A percentile compares a stretch with the other conserved stretches of the same genome.
These are phyloP conservation scores for Aureobasidium sp. DNA, from an alignment of 2,329 filamentous ascomycete species.

Conservation along the genomic window DNA sequence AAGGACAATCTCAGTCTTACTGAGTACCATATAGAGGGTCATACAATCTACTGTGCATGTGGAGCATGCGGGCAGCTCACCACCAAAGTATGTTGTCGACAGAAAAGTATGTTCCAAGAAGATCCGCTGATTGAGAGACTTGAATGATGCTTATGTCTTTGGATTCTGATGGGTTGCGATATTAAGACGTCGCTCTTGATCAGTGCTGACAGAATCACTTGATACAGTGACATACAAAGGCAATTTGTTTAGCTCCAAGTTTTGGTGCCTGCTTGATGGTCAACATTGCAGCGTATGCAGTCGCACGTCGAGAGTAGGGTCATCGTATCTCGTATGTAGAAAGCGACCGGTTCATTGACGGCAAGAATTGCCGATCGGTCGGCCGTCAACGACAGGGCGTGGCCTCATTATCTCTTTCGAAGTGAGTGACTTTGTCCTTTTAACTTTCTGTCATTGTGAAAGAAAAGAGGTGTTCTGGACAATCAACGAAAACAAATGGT, in stretches of 20 bases:
- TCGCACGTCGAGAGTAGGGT: neutral
- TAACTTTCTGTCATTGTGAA: neutral
- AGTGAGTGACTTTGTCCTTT: neutral
- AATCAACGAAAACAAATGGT: neutral
- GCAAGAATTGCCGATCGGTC: constrained; percentile 1
- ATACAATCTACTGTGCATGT: no score
- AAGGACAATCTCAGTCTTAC: neutral
- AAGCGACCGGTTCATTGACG: neutral
- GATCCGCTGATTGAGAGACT: neutral
- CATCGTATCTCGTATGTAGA: neutral
- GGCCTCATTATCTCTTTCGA: neutral
- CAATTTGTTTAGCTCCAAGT: no score
- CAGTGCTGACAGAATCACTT: neutral
- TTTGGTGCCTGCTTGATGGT: neutral
- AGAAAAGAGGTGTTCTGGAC: neutral
- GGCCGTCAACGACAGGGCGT: neutral
- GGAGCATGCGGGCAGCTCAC: no score
- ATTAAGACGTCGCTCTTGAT: neutral
- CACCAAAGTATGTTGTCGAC: no score
- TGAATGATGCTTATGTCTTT: neutral
- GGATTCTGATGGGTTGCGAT: neutral
- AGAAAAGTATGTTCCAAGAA: neutral
- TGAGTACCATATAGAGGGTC: no score
- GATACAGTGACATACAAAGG: neutral
- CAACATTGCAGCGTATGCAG: neutral